These are phyloP conservation scores for Aspergillus campestris DNA, from an alignment of 495 filamentous ascomycete genomes.

Conservation along the genomic window DNA sequence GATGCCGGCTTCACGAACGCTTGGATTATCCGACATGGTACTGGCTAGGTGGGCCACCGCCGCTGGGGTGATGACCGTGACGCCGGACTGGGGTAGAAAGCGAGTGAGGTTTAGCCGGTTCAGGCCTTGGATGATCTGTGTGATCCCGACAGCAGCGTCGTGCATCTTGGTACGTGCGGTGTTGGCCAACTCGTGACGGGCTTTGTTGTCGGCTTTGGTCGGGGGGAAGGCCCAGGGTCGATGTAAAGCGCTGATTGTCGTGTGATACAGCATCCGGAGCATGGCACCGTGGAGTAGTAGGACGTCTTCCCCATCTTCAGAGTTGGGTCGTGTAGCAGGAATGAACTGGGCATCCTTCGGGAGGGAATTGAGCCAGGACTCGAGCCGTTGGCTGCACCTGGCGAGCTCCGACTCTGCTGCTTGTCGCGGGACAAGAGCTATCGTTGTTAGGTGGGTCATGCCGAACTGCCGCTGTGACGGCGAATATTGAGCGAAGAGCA, in stretches of 20 bases:
- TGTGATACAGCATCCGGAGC: constrained; percentile 79
- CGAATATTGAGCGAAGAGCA: constrained; percentile 75
- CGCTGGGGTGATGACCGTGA: constrained; percentile 77
- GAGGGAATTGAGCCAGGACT: constrained; percentile 58
- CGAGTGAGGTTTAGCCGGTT: constrained; percentile 58
- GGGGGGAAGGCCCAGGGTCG: constrained; percentile 63
- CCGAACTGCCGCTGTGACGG: constrained; percentile 53
- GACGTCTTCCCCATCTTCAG: constrained; percentile 39
- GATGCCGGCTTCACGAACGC: constrained; percentile 54
- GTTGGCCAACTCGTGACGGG: constrained; percentile 26
- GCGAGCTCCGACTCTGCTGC: constrained; percentile 60
- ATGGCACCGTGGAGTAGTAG: constrained; percentile 67
- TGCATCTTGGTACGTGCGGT: constrained; percentile 64
- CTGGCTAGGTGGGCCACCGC: constrained; percentile 83
- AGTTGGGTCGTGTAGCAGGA: constrained; percentile 22
- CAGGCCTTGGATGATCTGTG: constrained; percentile 61
- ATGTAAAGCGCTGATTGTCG: constrained; percentile 76
- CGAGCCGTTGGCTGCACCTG: constrained; percentile 60
- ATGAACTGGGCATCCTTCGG: constrained; percentile 46
- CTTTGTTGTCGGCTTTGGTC: constrained; percentile 36
- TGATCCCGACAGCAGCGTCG: constrained; percentile 68
- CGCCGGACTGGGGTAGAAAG: constrained; percentile 74
- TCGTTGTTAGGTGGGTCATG: constrained; percentile 62
- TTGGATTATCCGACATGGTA: constrained; percentile 63
- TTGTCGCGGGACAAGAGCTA: constrained; percentile 74